Conservation (phyloP, 345 rosid genomes). For the Gossypium mustelinum region DNA sequence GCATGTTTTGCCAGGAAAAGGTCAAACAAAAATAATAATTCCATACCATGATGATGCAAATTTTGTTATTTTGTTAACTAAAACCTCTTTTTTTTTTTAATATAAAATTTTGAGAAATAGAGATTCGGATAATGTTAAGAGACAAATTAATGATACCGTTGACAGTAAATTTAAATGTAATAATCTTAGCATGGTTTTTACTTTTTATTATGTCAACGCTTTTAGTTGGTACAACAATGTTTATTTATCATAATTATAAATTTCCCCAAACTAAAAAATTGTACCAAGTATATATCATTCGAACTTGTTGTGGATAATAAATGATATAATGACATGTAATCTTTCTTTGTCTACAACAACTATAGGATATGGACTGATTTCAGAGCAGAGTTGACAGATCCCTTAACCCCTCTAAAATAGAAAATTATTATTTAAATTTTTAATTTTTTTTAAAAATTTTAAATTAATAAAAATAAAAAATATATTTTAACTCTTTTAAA, state of each 20-base stretch:
- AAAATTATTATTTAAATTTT: too few relatives aligned
- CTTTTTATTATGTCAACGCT: constrained; percentile 16
- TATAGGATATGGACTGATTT: not conserved
- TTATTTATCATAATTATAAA: not conserved
- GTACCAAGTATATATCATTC: not conserved
- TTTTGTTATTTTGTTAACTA: not conserved
- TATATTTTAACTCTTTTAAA: fast-evolving
- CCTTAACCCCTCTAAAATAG: too few relatives aligned
- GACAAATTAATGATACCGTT: not conserved
- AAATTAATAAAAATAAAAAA: too few relatives aligned
- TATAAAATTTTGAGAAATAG: not conserved
- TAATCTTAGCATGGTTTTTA: too few relatives aligned
- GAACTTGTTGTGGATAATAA: not conserved
- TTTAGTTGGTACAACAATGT: constrained; percentile 20
- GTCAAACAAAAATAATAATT: constrained; percentile 1
- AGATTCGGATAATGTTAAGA: not conserved
- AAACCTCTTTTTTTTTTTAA: not conserved
- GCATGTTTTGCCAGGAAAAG: not conserved
- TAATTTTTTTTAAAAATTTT: too few relatives aligned
- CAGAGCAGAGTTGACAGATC: too few relatives aligned
- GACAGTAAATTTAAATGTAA: not conserved
- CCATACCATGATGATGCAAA: not conserved
- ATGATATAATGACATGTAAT: constrained; percentile 7
- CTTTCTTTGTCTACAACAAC: constrained; percentile 29
- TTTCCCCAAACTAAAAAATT: not conserved